These are phyloP conservation scores for Przewalskia tangutica DNA, from an alignment of 257 asterid species.

Conservation along the genomic window DNA sequence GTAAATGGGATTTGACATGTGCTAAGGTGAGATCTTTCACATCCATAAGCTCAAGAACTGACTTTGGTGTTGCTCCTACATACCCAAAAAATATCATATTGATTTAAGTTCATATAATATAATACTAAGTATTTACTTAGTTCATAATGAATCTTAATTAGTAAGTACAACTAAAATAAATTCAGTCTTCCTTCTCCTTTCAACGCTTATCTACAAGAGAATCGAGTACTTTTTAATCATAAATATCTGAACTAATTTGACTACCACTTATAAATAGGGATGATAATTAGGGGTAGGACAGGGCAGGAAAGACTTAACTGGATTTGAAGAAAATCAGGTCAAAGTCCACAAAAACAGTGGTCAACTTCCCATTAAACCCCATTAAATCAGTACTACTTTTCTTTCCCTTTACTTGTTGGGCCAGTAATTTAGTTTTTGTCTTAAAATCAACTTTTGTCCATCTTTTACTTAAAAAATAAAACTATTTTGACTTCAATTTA, in stretches of 20 bases:
- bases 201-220: background rate
- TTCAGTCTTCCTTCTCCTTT: background rate
- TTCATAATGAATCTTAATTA: background rate
- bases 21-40: slow-evolving; percentile 92
- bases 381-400: too few species aligned
- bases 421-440: too few species aligned
- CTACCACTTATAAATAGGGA: background rate
- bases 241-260: background rate
- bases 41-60: slow-evolving; percentile 96
- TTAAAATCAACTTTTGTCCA: too few species aligned
- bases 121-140: background rate
- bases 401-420: too few species aligned
- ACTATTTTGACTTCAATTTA: too few species aligned
- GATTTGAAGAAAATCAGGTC: too few species aligned
- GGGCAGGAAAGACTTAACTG: too few species aligned
- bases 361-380: too few species aligned
- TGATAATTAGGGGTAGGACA: too few species aligned
- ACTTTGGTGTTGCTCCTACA: slow-evolving; percentile 87
- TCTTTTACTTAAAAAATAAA: too few species aligned
- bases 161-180: background rate
- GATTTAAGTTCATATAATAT: background rate
- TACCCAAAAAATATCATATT: background rate
- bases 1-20: slow-evolving; percentile 89
- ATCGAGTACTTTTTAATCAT: too few species aligned
- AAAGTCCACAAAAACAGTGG: too few species aligned